Base-by-base conservation (phyloP, 352 stramenopile species). In the Phytophthora vignae region DNA sequence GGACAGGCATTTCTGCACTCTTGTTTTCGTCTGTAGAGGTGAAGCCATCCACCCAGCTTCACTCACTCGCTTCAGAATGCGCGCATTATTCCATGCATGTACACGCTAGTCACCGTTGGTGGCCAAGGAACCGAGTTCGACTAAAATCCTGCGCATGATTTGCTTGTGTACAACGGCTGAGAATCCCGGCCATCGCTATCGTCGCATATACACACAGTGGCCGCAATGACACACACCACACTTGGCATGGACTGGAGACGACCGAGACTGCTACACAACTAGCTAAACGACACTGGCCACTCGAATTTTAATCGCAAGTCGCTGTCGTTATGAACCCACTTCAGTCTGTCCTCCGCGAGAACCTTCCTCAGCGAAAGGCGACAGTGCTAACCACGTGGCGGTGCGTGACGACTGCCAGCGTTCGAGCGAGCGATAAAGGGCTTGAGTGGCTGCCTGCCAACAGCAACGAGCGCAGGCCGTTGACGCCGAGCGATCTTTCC, bases 341-440 rank as follows among this genome's bases (percentile, higher is more conserved):
- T 48, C 38, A 56, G 58, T 46, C 44, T 31, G 27, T 31, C 27
- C 3, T 31, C 27, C 36, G 36, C 17, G 11, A 60, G 56, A 71
- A 67, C 48, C 48, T 67, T 67, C 56, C 40, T 12, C 33, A 14
- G 22, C 65, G 65, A 72, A 60, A 72, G 57, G 58, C 49, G 64
- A 19, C 0, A n/a, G 19, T 11, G 38, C 11, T 67, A 72, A 67
- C 65, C 38, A 72, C 49, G 65, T 67, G 25, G 27, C 25, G 8
- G 2, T n/a, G 14, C n/a, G 42, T 22, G 42, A 21, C 15, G 42
- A 15, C 42, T 7, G 17, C 42, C 40, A 19, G 15, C 40, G 22
- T 25, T 25, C 22, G 22, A 19, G 12, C 15, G 40, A 10, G 42
- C 42, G 42, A n/a, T 49, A 11, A 49, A 49, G 61, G 48, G 27